Percentiles rank a stretch among this genome's conserved stretches.
These are phyloP conservation scores for Ilex aquifolium DNA, from an alignment of 257 asterid species.

Conservation along the genomic window DNA sequence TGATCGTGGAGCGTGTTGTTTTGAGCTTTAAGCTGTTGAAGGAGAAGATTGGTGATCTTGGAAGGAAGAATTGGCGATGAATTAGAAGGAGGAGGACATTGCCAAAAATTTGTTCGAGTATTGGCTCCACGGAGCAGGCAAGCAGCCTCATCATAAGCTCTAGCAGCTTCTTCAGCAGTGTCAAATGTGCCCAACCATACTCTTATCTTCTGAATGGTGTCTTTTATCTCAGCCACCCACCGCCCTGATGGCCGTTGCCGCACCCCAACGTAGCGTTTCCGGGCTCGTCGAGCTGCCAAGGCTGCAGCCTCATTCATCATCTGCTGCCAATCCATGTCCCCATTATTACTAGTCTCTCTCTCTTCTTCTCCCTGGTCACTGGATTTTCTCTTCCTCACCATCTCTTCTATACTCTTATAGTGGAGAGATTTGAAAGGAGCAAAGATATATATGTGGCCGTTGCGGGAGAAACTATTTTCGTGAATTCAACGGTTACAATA, in stretches of 20 bases:
- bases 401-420: neutral
- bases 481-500: too few relatives aligned
- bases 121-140: constrained; percentile 16
- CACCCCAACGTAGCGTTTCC: constrained; percentile 15
- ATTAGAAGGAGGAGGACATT: constrained; percentile 3
- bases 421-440: too few relatives aligned
- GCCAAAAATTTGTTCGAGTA: constrained; percentile 13
- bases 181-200: constrained; percentile 22
- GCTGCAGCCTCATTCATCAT: constrained; percentile 9
- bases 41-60: constrained; percentile 16
- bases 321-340: constrained; percentile 8
- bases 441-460: too few relatives aligned
- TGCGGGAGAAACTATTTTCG: neutral
- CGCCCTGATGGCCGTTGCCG: constrained; percentile 18
- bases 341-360: neutral
- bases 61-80: constrained; percentile 10
- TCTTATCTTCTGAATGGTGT: constrained; percentile 16
- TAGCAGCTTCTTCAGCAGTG: constrained; percentile 19
- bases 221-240: constrained; percentile 21
- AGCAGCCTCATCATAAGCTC: constrained; percentile 23
- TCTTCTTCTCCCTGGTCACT: constrained; percentile 4
- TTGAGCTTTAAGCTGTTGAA: constrained; percentile 9
- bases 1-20: constrained; percentile 3
- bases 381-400: constrained; percentile 5
- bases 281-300: neutral